Evolutionary conservation across 106 monocot species (phyloP), one percentile per base, ranked within the genome.

Genomic region (Chionographis japonica): DNA sequence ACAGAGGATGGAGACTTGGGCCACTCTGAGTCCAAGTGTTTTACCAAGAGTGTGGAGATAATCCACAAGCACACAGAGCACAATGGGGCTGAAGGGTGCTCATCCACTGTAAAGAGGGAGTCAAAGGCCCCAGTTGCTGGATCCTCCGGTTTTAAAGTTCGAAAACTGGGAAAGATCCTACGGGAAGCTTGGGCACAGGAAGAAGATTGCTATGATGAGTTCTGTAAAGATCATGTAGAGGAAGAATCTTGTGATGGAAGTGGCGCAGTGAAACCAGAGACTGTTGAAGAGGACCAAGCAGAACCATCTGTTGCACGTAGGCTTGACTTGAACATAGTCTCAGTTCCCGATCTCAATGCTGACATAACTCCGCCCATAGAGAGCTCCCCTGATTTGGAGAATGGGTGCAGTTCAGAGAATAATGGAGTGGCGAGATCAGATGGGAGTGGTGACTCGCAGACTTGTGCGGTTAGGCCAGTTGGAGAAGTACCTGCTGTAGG

Each of bases 301-400:
- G 66, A 63, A 12, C 74, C 75, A 1, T 67, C 74, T 40, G 74
- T 79, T 66, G 66, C 74, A 11, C 82, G 77, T 41, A 74, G 68
- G 19, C 86, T 97, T 62, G 87, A 92, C 68, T 70, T 97, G 56
- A 92, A 90, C 56, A 56, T 82, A 7, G 61, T 52, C 8, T 84
- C 89, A n/a, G 89, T 89, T 56, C 95, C 92, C 63, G 92, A 92
- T 57, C 89, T 97, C 12, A 97, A 97, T 69, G 82, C 76, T 7
- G 92, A 92, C 50, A 57, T 80, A 39, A 66, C 71, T 46, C 70
- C 73, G 38, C 69, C 81, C 6, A 11, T 60, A 52, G 88, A 88
- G n/a, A 78, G 62, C 50, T 81, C 78, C 3, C 74, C 71, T 4
- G 77, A 80, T 38, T 74, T 76, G 53, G 81, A 74, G 52, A 70